Evolutionary conservation across 2,329 filamentous ascomycete genomes (phyloP).

Genomic region (Microdochium nivale): DNA sequence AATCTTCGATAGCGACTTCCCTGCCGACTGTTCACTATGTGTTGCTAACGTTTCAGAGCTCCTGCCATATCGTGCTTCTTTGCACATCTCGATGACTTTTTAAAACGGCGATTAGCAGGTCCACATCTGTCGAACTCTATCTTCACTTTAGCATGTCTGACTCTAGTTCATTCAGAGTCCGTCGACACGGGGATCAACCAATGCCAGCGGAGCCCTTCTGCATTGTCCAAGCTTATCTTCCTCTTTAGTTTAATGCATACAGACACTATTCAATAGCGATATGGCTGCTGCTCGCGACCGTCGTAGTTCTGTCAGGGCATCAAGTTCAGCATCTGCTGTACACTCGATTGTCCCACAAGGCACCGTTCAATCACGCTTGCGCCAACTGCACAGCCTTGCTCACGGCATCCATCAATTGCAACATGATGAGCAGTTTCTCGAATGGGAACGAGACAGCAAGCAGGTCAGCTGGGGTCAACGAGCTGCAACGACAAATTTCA

Average conservation of each 20-base stretch:
- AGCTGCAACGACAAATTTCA: constrained; percentile 10
- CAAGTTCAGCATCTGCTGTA: neutral
- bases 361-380: constrained; percentile 23
- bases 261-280: neutral
- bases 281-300: neutral
- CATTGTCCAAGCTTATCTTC: neutral
- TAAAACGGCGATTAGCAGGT: neutral
- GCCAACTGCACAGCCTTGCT: constrained; percentile 18
- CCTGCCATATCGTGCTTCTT: neutral
- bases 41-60: neutral
- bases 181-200: no score
- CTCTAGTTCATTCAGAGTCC: no score
- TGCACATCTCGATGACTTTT: neutral
- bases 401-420: constrained; percentile 8
- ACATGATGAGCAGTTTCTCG: constrained; percentile 7
- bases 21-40: neutral
- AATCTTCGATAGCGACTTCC: neutral
- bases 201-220: no score
- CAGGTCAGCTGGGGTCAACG: constrained; percentile 21
- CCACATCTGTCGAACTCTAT: no score
- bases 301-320: neutral
- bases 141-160: no score
- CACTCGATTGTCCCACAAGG: constrained; percentile 16
- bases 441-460: constrained; percentile 16
- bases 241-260: neutral